phyloP scores from a whole-genome alignment of 371 early-diverging fungal species.

The Mycotypha africana region DNA sequence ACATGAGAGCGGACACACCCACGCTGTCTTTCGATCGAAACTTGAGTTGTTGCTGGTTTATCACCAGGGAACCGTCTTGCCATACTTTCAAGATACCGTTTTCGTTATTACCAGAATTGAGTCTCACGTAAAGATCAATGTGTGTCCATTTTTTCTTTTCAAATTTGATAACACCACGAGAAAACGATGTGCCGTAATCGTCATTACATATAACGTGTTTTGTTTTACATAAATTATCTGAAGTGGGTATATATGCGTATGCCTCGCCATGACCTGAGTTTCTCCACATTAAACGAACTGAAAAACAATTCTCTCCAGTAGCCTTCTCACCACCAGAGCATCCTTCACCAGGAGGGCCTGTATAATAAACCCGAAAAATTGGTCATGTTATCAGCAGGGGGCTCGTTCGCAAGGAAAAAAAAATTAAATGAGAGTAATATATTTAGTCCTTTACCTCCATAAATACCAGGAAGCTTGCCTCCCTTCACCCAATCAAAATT shows the following conservation, averaged over 20 bases:
- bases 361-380: background rate
- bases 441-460: conserved; percentile 22
- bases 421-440: background rate
- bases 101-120: conserved; percentile 30
- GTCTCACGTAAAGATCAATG: conserved; percentile 33
- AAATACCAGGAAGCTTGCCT: conserved; percentile 51
- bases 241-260: conserved; percentile 39
- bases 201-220: conserved; percentile 30
- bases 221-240: conserved; percentile 28
- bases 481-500: conserved; percentile 53
- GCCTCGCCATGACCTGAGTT: conserved; percentile 35
- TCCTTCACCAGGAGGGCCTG: conserved; percentile 22
- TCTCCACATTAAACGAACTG: conserved; percentile 46
- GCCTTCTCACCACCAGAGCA: conserved; percentile 43
- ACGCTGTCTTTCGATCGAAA: conserved; percentile 22
- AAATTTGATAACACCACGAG: conserved; percentile 43
- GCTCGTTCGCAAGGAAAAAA: background rate
- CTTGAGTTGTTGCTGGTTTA: conserved; percentile 27
- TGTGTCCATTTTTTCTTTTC: conserved; percentile 25
- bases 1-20: conserved; percentile 33
- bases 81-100: conserved; percentile 37
- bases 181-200: conserved; percentile 42
- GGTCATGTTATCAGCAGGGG: too few species aligned
- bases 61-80: conserved; percentile 28
- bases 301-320: conserved; percentile 34